Base-by-base conservation (phyloP, 2,329 filamentous ascomycete species). In the Kalaharituber pfeilii region DNA sequence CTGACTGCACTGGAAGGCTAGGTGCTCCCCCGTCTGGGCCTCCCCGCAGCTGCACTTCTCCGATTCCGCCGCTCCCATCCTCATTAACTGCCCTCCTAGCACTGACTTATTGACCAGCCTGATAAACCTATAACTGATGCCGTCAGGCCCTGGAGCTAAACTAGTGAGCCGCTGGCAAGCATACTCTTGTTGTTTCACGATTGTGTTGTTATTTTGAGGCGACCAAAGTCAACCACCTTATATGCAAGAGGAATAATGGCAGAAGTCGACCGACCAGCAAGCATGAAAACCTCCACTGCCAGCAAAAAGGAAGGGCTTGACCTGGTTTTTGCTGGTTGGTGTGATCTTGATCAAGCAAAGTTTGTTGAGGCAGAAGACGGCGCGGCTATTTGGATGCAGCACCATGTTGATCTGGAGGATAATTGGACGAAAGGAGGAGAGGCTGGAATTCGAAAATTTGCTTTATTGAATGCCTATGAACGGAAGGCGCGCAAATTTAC, bases 111-210 rank as follows among this genome's bases (percentile, higher is more conserved):
- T n/a, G n/a, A n/a, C n/a, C n/a, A n/a, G n/a, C n/a, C n/a, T n/a
- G n/a, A n/a, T n/a, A n/a, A n/a, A n/a, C n/a, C n/a, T n/a, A n/a
- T n/a, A n/a, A n/a, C n/a, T n/a, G n/a, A n/a, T n/a, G n/a, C n/a
- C n/a, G n/a, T n/a, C n/a, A n/a, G n/a, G n/a, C n/a, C n/a, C n/a
- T n/a, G n/a, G n/a, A n/a, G n/a, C n/a, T n/a, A n/a, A n/a, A n/a
- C n/a, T n/a, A n/a, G n/a, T 51, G 69, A 64, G 63, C 68, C 64
- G 58, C 78, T 20, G 72, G 72, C 77, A 1, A 84, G 85, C 1
- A 80, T 94, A 24, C 75, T 96, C 51, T 70, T 96, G 2, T 72
- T 96, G 2, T 96, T 95, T 65, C 79, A 85, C 2, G 88, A 95
- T 63, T 83, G 78, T 53, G 66, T 95, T 0, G 75, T 94, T 15